phyloP scores from a whole-genome alignment of 164 flowering plant genomes.

The Saururus chinensis region DNA sequence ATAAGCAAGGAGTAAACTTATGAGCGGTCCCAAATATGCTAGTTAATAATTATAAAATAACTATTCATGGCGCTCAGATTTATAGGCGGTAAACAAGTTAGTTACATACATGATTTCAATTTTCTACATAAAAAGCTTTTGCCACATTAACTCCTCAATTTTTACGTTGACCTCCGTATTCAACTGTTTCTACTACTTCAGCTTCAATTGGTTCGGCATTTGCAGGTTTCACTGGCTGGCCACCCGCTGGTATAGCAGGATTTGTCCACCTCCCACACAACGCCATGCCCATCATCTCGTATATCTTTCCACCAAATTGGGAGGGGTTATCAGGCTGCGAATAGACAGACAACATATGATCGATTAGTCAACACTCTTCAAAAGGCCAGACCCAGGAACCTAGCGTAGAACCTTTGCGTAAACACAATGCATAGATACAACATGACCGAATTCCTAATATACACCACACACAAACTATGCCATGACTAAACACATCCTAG shows the following conservation, averaged over 20 bases:
- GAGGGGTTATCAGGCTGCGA: slow-evolving; percentile 95
- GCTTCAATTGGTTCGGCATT: slow-evolving; percentile 42
- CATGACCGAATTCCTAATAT: neutral
- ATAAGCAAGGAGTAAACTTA: too few species aligned
- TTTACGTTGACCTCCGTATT: slow-evolving; percentile 39
- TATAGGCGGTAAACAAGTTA: too few species aligned
- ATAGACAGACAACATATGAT: neutral
- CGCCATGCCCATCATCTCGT: slow-evolving; percentile 90
- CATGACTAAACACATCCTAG: neutral
- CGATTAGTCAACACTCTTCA: too few species aligned
- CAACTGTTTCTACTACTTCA: slow-evolving; percentile 70
- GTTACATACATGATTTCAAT: too few species aligned
- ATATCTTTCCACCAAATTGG: slow-evolving; percentile 91
- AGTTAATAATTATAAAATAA: too few species aligned
- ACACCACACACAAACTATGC: neutral
- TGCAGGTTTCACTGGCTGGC: neutral
- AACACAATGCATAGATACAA: too few species aligned
- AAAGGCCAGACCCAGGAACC: too few species aligned
- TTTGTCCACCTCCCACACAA: slow-evolving; percentile 60
- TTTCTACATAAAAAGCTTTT: too few species aligned
- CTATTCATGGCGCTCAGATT: too few species aligned
- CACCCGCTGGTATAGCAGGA: slow-evolving; percentile 16
- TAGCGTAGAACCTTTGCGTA: too few species aligned
- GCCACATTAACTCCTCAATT: slow-evolving; percentile 6
- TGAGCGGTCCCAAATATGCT: too few species aligned